Conservation (phyloP, 2,329 filamentous ascomycete genomes). For the Beauveria pseudobassiana region DNA sequence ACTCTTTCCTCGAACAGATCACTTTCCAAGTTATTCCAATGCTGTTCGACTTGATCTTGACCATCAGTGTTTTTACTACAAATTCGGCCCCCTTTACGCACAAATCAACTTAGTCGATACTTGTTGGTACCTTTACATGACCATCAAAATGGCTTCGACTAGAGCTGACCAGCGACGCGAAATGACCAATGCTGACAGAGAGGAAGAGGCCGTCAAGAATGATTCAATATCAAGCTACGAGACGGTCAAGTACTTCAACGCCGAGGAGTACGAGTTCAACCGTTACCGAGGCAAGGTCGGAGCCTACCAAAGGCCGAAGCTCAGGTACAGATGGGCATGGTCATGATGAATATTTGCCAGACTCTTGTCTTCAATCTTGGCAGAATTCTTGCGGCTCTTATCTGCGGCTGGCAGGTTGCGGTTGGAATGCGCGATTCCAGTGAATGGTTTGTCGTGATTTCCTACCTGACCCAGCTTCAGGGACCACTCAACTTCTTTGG, state of each 20-base stretch:
- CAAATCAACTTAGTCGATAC: constrained; percentile 85
- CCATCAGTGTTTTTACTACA: constrained; percentile 69
- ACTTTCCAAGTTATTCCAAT: constrained; percentile 95
- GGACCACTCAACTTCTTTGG: constrained; percentile 82
- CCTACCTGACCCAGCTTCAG: constrained; percentile 74
- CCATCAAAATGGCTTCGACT: constrained; percentile 91
- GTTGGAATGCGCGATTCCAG: constrained; percentile 58
- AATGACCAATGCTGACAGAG: constrained; percentile 90
- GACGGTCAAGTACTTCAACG: constrained; percentile 87
- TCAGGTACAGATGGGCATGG: constrained; percentile 67
- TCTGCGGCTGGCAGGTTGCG: constrained; percentile 71
- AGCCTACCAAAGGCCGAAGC: constrained; percentile 69
- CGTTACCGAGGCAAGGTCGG: constrained; percentile 65
- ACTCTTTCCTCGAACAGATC: constrained; percentile 91
- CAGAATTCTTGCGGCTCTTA: constrained; percentile 62
- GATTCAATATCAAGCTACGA: constrained; percentile 99
- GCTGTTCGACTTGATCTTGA: constrained; percentile 81
- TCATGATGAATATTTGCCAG: constrained; percentile 74
- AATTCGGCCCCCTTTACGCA: constrained; percentile 64
- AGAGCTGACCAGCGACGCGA: constrained; percentile 82
- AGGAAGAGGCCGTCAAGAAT: constrained; percentile 96
- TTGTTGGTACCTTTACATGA: constrained; percentile 94
- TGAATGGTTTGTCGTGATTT: constrained; percentile 65
- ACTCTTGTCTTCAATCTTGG: constrained; percentile 74
- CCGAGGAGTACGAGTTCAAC: constrained; percentile 69